A percentile compares a stretch with the other conserved stretches of the same genome.
These are phyloP conservation scores for Ogataea dorogensis DNA, from an alignment of 805 yeast species.

Conservation along the genomic window DNA sequence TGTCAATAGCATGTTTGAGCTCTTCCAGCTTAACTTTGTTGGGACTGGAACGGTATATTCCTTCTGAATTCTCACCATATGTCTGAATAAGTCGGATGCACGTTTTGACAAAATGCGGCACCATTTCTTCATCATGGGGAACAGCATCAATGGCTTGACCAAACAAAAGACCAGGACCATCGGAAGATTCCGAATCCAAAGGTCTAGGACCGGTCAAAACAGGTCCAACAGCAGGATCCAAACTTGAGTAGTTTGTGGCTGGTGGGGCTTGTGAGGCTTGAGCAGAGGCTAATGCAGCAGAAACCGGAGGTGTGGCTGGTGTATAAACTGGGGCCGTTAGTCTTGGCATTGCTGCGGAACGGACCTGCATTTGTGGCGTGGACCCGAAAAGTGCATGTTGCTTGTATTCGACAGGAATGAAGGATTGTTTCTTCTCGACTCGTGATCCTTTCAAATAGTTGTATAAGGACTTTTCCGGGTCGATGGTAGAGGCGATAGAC, in stretches of 20 bases:
- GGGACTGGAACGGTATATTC: conserved; percentile 86
- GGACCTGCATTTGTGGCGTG: conserved; percentile 2
- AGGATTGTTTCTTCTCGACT: conserved; percentile 36
- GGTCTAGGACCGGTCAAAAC: conserved; percentile 5
- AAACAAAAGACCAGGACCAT: conserved; percentile 49
- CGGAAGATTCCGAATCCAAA: conserved; percentile 4
- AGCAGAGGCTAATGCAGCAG: no score
- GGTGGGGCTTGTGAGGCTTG: conserved; percentile 1
- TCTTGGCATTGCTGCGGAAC: conserved; percentile 3
- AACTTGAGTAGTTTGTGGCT: conserved; percentile 19
- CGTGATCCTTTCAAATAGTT: conserved; percentile 48
- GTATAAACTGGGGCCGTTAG: background rate
- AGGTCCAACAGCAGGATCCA: conserved; percentile 28
- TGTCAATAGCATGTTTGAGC: conserved; percentile 67
- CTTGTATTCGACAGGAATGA: conserved; percentile 68
- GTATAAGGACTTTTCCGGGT: conserved; percentile 80
- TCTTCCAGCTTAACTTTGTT: conserved; percentile 72
- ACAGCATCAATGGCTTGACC: conserved; percentile 83
- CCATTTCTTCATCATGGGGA: conserved; percentile 83
- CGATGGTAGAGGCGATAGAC: conserved; percentile 69
- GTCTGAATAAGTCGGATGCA: conserved; percentile 85
- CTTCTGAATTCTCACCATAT: conserved; percentile 83
- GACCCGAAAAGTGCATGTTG: conserved; percentile 60
- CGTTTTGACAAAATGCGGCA: conserved; percentile 84
- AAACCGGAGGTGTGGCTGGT: no score